Evolutionary conservation across 2,329 filamentous ascomycete species (phyloP), one percentile per base, ranked within the genome.

Genomic region (Paraphaeosphaeria sporulosa): DNA sequence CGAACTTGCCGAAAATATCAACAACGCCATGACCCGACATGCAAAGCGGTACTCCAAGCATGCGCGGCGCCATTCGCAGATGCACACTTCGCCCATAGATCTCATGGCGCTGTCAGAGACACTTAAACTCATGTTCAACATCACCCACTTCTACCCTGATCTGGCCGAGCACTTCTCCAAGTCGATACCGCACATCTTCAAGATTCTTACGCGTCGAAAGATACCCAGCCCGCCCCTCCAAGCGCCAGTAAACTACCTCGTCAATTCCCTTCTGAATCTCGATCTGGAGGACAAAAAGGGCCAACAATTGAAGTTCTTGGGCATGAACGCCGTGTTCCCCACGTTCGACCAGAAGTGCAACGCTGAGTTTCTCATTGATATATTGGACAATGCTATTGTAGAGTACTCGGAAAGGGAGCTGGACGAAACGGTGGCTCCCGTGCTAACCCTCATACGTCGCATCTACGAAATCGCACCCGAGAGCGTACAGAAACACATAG

Each of bases 51-150:
- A 85, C 63, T 81, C 81, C 4, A 80, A 80, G 55, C 69, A 64
- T 43, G 55, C 63, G 1, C 64, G 65, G 15, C 67, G 65, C 25
- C 58, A 58, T 23, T 66, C 67, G 3, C 71, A 71, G 44, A 69
- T 76, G 50, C 64, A 69, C 23, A 67, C 69, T 5, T 80, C 86
- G 44, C 85, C 86, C 0, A 91, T 94, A 84, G 88, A 90, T 64
- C 88, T 90, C 60, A 88, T 94, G 87, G 93, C 94, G 0, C 83
- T 98, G 40, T 84, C 84, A 9, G 94, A 98, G 76, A 94, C 91
- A 0, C 81, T 95, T 52, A 97, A 96, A 72, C 84, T 98, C 43
- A 80, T 96, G 54, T 98, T 96, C 83, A 97, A 97, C 76, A 83
- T 97, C 55, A 91, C 90, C 1, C 89, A 94, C 69, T 88, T 89